phyloP scores from a whole-genome alignment of 305 asterid genomes.

The Euphrasia arctica region DNA sequence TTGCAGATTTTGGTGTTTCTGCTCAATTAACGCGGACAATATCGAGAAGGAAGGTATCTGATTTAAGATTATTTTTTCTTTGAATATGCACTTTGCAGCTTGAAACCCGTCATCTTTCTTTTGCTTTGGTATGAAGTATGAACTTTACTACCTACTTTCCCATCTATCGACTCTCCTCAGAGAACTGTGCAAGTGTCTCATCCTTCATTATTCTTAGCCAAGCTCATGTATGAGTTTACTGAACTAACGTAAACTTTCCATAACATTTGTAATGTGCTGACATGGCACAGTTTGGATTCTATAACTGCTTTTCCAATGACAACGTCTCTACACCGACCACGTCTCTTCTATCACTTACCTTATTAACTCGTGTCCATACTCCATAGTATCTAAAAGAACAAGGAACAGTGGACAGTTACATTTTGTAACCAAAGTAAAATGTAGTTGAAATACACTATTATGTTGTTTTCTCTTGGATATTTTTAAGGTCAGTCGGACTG shows the following conservation, averaged over 20 bases:
- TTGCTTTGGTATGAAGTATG: slow-evolving; percentile 8
- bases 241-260: neutral
- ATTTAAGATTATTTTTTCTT: slow-evolving; percentile 14
- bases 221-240: neutral
- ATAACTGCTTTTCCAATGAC: neutral
- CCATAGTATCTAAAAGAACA: slow-evolving; percentile 8
- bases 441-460: slow-evolving; percentile 24
- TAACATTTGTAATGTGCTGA: neutral
- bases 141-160: neutral
- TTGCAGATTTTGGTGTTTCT: slow-evolving; percentile 98
- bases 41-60: slow-evolving; percentile 84
- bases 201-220: neutral
- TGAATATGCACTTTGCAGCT: slow-evolving; percentile 16
- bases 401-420: slow-evolving; percentile 8
- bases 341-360: too few species aligned
- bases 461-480: slow-evolving; percentile 23
- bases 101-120: slow-evolving; percentile 1
- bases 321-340: neutral
- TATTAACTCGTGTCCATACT: neutral
- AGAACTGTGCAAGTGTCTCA: neutral
- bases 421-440: neutral
- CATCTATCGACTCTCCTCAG: slow-evolving; percentile 8
- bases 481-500: slow-evolving; percentile 26
- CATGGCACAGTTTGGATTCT: neutral
- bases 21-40: slow-evolving; percentile 92